Percentiles rank a stretch among this genome's conserved stretches.
Conservation (phyloP, 768 basidiomycete genomes). For the Xerocomellus intermedius region DNA sequence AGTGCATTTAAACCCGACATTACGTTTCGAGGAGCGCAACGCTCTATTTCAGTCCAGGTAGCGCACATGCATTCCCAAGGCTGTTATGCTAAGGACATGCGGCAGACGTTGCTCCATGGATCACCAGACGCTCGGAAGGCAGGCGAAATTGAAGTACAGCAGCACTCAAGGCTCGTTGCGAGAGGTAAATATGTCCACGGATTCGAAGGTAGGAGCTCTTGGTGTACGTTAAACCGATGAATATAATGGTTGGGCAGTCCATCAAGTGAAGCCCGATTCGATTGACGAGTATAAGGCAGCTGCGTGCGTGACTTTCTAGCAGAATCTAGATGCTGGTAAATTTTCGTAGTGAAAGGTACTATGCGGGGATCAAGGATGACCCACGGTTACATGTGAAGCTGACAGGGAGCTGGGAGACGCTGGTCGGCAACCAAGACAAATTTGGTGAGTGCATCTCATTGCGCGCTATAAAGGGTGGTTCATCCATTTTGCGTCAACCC, state of each 20-base stretch:
- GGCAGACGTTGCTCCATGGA: conserved; percentile 87
- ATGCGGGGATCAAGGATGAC: conserved; percentile 74
- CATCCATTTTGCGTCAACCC: not conserved
- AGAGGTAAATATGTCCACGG: conserved; percentile 93
- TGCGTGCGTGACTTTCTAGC: conserved; percentile 54
- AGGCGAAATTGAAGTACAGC: conserved; percentile 70
- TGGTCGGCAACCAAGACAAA: conserved; percentile 87
- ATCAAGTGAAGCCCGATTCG: conserved; percentile 80
- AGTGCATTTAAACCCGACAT: conserved; percentile 9
- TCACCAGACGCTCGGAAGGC: conserved; percentile 85
- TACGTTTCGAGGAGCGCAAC: conserved; percentile 32
- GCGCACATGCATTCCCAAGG: conserved; percentile 18
- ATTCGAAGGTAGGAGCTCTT: conserved; percentile 61
- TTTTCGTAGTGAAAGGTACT: conserved; percentile 70
- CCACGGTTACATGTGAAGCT: conserved; percentile 77
- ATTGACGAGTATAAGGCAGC: conserved; percentile 83
- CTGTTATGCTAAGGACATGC: conserved; percentile 28
- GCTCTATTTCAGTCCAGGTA: conserved; percentile 68
- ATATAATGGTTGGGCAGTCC: conserved; percentile 48
- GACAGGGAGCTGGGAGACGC: conserved; percentile 90
- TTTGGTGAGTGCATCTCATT: conserved; percentile 54
- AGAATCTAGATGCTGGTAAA: not conserved
- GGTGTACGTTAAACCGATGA: not conserved
- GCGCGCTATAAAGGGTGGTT: not conserved
- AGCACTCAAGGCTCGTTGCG: conserved; percentile 87